phyloP scores from a whole-genome alignment of 192 early-diverging fungal genomes.

The Ramicandelaber brevisporus region DNA sequence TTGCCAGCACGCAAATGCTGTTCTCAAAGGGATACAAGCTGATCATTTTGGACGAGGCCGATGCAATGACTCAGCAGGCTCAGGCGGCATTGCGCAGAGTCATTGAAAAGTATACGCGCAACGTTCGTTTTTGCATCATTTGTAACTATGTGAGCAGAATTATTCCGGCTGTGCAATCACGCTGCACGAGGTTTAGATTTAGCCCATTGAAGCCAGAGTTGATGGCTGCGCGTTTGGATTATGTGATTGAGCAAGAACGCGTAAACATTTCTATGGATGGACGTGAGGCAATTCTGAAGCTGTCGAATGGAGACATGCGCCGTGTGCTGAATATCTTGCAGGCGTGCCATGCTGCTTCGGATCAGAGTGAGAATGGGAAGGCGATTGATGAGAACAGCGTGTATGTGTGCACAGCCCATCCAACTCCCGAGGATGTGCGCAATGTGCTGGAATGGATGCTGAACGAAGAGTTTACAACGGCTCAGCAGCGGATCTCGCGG shows the following conservation, averaged over 20 bases:
- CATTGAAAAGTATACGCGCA: conserved; percentile 94
- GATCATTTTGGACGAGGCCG: conserved; percentile 92
- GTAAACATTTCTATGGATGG: conserved; percentile 63
- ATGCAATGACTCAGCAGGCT: conserved; percentile 81
- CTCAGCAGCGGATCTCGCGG: conserved; percentile 35
- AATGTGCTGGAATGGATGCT: conserved; percentile 53
- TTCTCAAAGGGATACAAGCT: conserved; percentile 85
- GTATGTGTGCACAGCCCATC: conserved; percentile 81
- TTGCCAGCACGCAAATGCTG: conserved; percentile 87
- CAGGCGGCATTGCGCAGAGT: conserved; percentile 87
- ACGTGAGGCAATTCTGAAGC: conserved; percentile 45
- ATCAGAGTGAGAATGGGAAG: no score
- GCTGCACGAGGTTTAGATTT: conserved; percentile 96
- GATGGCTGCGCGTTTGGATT: conserved; percentile 47
- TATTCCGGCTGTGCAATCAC: conserved; percentile 88
- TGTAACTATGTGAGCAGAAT: conserved; percentile 98
- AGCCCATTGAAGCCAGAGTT: conserved; percentile 56
- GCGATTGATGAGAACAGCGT: conserved; percentile 47
- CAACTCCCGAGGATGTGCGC: conserved; percentile 65
- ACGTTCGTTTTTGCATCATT: conserved; percentile 95
- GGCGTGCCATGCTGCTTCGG: conserved; percentile 69
- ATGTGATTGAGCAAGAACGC: conserved; percentile 40
- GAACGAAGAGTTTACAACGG: conserved; percentile 58
- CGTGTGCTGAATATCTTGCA: conserved; percentile 87
- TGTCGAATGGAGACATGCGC: conserved; percentile 95